Evolutionary conservation across 1,284 basidiomycete species (phyloP), one percentile per base, ranked within the genome.

Genomic region (Bjerkandera adusta): DNA sequence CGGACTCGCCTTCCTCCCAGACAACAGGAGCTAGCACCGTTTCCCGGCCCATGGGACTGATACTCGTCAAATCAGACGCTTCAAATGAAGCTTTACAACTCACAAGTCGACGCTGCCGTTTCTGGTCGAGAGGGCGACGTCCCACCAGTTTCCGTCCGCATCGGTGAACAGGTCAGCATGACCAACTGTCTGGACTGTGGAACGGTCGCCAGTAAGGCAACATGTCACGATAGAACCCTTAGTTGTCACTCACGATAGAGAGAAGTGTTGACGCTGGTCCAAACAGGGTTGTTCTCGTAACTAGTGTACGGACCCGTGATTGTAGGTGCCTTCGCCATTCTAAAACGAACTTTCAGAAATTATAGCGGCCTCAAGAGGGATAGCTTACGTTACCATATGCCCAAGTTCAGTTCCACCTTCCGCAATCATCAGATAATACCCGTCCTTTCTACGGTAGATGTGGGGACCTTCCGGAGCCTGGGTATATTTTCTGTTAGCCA

Each of bases 391-490:
- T 15, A 34, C 40, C 41, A 43, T 43, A 51, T 69, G 68, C 18
- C 54, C 56, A 1, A 68, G 38, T 12, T 63, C 68, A 35, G 55
- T 64, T 21, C 61, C 63, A 55, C 61, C 63, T 57, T 65, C 62
- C 12, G 62, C 63, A 33, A 65, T 59, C 30, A 64, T 48, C 7
- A 65, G 45, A 49, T 65, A 64, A 35, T 61, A 65, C 16, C 34
- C 57, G 11, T 56, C 62, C 32, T 62, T 50, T 43, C 54, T 48
- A 16, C 53, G 49, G 47, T 57, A 61, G 5, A 65, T 27, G 48
- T 64, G 62, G 8, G 63, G 63, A 6, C 50, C 63, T 50, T 64
- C 62, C 3, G 63, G 62, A 8, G 61, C 62, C 57, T 60, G 20
- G 4, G 18, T 5, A 8, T 15, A 24, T 15, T 7, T n/a, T 40